Percentiles rank a stretch among this genome's conserved stretches.
phyloP scores from a whole-genome alignment of 1,139 yeast genomes.

The Kodamaea alishanica region DNA sequence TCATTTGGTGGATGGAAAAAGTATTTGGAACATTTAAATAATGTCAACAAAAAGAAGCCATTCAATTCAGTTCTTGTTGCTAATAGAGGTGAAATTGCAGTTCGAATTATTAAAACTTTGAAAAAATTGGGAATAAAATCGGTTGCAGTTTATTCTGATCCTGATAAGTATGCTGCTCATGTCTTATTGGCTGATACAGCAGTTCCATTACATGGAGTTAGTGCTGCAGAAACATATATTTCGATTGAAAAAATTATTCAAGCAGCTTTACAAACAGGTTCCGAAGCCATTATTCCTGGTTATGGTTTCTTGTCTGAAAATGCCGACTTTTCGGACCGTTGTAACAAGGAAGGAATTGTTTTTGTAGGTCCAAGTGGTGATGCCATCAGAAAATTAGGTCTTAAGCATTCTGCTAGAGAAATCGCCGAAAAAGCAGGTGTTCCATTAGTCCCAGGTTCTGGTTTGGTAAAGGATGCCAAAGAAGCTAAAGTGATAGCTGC shows the following conservation, averaged over 20 bases:
- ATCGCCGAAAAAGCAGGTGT: slow-evolving; percentile 86
- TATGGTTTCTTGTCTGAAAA: slow-evolving; percentile 95
- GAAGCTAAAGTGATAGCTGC: slow-evolving; percentile 81
- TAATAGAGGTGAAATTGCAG: slow-evolving; percentile 97
- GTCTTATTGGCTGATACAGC: slow-evolving; percentile 79
- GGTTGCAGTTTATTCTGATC: slow-evolving; percentile 86
- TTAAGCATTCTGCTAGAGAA: slow-evolving; percentile 94
- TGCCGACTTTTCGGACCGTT: slow-evolving; percentile 90
- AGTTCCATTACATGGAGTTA: slow-evolving; percentile 70
- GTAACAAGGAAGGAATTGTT: slow-evolving; percentile 75
- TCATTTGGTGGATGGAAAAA: slow-evolving; percentile 83
- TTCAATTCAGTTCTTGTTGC: slow-evolving; percentile 87
- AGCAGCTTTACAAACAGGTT: slow-evolving; percentile 79
- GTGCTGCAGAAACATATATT: slow-evolving; percentile 89
- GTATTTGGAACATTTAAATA: slow-evolving; percentile 47
- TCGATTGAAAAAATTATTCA: slow-evolving; percentile 76
- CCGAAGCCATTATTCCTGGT: slow-evolving; percentile 95
- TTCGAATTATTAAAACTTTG: slow-evolving; percentile 82
- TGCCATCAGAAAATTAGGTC: slow-evolving; percentile 83
- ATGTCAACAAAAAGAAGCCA: slow-evolving; percentile 46
- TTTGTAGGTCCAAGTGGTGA: slow-evolving; percentile 96
- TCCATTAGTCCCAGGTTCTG: slow-evolving; percentile 95
- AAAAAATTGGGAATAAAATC: slow-evolving; percentile 74
- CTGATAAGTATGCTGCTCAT: slow-evolving; percentile 85
- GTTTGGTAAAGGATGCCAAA: slow-evolving; percentile 60